phyloP scores from a whole-genome alignment of 73 alveolate species.

The Stentor roeselii region DNA sequence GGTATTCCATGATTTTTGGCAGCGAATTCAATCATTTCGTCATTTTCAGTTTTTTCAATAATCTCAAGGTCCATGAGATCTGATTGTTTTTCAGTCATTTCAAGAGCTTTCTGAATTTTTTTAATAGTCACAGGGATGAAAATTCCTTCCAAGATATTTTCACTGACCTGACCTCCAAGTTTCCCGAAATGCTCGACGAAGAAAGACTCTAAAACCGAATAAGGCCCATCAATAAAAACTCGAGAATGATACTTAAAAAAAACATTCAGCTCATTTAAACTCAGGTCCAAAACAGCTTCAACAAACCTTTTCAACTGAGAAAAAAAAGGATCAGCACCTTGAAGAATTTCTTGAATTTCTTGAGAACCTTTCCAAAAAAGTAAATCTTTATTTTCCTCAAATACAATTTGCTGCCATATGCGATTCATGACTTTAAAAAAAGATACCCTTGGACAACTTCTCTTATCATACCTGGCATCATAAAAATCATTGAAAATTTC shows the following conservation, averaged over 20 bases:
- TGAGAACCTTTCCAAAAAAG: not conserved
- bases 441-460: not conserved
- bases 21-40: not conserved
- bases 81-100: not conserved
- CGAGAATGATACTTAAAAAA: slow-evolving; percentile 5
- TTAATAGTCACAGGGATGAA: not conserved
- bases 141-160: not conserved
- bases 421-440: not conserved
- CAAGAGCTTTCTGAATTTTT: not conserved
- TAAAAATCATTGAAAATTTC: slow-evolving; percentile 14
- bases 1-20: not conserved
- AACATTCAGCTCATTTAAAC: slow-evolving; percentile 17
- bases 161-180: not conserved
- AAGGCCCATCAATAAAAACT: not conserved
- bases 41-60: not conserved
- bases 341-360: not conserved
- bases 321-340: not conserved
- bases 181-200: not conserved
- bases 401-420: not conserved
- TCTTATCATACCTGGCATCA: not conserved
- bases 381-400: not conserved
- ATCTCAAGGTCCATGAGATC: not conserved
- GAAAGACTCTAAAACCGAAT: not conserved
- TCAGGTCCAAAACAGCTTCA: slow-evolving; percentile 5
- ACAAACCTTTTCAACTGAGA: not conserved